phyloP scores from a whole-genome alignment of 1,284 basidiomycete species.

The Trichosporon faecale region DNA sequence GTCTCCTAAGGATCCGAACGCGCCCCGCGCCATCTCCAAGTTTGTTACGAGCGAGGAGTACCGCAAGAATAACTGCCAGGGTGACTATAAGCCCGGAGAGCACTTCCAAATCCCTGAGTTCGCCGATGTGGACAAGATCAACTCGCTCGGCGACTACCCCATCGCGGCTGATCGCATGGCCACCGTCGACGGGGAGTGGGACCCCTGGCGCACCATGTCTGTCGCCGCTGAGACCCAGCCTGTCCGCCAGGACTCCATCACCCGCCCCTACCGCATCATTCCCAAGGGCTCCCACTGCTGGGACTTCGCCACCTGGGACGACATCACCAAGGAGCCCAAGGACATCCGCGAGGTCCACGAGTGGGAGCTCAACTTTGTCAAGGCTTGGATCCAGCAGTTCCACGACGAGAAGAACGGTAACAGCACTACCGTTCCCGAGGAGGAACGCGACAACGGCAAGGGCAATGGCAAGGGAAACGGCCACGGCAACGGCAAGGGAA shows the following conservation, averaged over 20 bases:
- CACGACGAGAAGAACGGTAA: conserved; percentile 3
- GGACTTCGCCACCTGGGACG: not conserved
- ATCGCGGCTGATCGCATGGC: conserved; percentile 74
- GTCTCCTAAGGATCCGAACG: conserved; percentile 30
- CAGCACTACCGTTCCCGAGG: not conserved
- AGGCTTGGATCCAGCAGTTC: conserved; percentile 9
- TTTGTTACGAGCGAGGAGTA: conserved; percentile 74
- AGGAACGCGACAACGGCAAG: not conserved
- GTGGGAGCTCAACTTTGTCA: not conserved
- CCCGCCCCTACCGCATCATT: conserved; percentile 1
- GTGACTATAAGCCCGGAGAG: conserved; percentile 77
- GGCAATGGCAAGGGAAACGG: not conserved
- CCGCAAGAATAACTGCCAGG: conserved; percentile 72
- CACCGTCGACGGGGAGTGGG: conserved; percentile 60
- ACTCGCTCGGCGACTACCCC: conserved; percentile 69
- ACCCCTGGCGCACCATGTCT: conserved; percentile 77
- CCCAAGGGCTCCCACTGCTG: not conserved
- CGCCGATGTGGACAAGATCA: conserved; percentile 76
- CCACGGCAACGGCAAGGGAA: not conserved
- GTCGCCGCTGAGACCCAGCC: not conserved
- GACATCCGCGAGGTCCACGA: not conserved
- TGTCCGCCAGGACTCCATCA: not conserved
- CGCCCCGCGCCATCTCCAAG: conserved; percentile 34
- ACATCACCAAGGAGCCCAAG: not conserved
- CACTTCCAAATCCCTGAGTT: conserved; percentile 64